A percentile compares a stretch with the other conserved stretches of the same genome.
Conservation (phyloP, 169 alveolate genomes). For the Plasmodium billcollinsi region DNA sequence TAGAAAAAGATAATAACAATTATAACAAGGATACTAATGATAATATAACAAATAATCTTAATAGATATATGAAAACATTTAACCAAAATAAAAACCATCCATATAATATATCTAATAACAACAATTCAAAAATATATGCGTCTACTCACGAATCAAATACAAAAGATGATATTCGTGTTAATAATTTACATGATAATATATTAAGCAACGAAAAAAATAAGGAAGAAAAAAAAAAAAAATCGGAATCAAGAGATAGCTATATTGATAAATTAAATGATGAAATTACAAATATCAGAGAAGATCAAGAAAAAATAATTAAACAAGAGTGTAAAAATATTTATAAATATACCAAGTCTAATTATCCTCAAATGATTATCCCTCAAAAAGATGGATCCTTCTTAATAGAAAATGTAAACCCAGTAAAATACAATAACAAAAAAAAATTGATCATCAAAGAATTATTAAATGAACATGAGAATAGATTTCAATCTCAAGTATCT, state of each 20-base stretch:
- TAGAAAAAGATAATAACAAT: slow-evolving; percentile 12
- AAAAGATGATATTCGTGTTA: background rate
- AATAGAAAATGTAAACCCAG: slow-evolving; percentile 9
- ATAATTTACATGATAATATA: slow-evolving; percentile 14
- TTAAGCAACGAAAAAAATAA: background rate
- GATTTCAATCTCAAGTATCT: slow-evolving; percentile 4
- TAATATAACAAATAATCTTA: too few relatives aligned
- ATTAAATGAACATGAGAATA: slow-evolving; percentile 43
- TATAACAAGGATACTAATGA: background rate
- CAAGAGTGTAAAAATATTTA: slow-evolving; percentile 37
- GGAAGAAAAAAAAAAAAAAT: background rate
- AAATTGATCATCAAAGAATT: slow-evolving; percentile 30
- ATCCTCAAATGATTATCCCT: slow-evolving; percentile 17
- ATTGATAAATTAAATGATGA: slow-evolving; percentile 45
- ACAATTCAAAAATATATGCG: background rate
- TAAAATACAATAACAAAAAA: slow-evolving; percentile 22
- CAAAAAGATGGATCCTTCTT: slow-evolving; percentile 18
- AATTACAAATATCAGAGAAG: slow-evolving; percentile 16
- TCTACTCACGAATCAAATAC: background rate
- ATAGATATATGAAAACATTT: too few relatives aligned
- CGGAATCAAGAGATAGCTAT: slow-evolving; percentile 5
- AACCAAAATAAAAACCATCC: too few relatives aligned
- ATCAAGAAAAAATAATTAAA: slow-evolving; percentile 28
- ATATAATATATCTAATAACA: background rate
- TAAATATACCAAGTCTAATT: slow-evolving; percentile 33